Evolutionary conservation across 2,329 filamentous ascomycete species (phyloP).

Genomic region (Fusarium coffeatum): DNA sequence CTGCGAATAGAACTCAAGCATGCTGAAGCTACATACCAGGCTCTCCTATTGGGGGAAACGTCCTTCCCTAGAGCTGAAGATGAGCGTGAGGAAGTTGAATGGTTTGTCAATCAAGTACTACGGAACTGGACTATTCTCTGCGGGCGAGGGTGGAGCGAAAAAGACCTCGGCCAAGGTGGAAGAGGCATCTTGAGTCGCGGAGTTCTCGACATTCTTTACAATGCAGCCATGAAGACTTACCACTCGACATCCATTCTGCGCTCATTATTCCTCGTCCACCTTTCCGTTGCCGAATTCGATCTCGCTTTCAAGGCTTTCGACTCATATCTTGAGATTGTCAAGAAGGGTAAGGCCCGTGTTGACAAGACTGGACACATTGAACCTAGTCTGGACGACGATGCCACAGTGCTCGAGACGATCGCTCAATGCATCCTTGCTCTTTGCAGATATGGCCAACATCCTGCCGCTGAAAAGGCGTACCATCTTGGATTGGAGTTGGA

Average conservation of each 20-base stretch:
- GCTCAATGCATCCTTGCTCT: constrained; percentile 83
- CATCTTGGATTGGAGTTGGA: constrained; percentile 78
- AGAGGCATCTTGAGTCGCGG: constrained; percentile 79
- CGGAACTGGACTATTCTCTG: constrained; percentile 87
- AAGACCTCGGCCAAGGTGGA: constrained; percentile 84
- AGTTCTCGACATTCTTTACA: constrained; percentile 89
- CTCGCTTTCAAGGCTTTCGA: constrained; percentile 91
- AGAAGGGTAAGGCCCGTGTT: constrained; percentile 83
- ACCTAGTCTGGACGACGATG: constrained; percentile 80
- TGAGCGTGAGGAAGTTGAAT: constrained; percentile 81
- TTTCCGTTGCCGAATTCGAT: constrained; percentile 90
- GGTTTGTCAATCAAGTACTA: constrained; percentile 82
- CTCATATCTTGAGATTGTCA: constrained; percentile 90
- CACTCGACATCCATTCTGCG: constrained; percentile 92
- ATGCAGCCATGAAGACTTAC: constrained; percentile 90
- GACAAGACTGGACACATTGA: constrained; percentile 81
- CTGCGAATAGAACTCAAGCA: constrained; percentile 82
- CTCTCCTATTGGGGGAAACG: constrained; percentile 79
- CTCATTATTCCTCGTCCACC: constrained; percentile 87
- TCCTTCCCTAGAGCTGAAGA: constrained; percentile 87
- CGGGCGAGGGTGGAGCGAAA: constrained; percentile 81
- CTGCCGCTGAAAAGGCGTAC: constrained; percentile 82
- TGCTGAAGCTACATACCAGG: constrained; percentile 83
- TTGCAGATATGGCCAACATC: constrained; percentile 80
- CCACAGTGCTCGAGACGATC: constrained; percentile 79